Evolutionary conservation across 192 early-diverging fungal species (phyloP).

Genomic region (Mortierella antarctica): DNA sequence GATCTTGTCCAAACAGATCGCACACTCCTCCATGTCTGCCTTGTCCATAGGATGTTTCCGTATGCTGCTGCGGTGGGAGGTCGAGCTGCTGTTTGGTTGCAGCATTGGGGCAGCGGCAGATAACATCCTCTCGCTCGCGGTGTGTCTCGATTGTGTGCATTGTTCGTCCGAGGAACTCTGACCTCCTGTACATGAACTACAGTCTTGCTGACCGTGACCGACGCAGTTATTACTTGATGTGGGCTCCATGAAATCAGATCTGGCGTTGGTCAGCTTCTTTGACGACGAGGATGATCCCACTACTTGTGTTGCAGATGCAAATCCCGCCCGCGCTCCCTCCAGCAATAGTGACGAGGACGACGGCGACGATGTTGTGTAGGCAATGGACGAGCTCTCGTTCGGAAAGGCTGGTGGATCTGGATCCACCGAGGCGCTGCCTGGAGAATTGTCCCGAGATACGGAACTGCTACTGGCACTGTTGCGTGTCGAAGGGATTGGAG

Average conservation of each 20-base stretch:
- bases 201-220: too few relatives aligned
- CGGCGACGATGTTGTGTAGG: not conserved
- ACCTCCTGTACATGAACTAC: too few relatives aligned
- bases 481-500: not conserved
- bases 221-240: too few relatives aligned
- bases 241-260: too few relatives aligned
- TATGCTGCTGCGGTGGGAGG: not conserved
- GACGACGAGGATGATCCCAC: not conserved
- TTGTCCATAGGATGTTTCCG: not conserved
- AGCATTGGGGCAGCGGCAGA: not conserved
- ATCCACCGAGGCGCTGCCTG: not conserved
- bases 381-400: not conserved
- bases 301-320: too few relatives aligned
- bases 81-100: not conserved
- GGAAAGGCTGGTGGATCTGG: not conserved
- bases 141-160: too few relatives aligned
- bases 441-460: not conserved
- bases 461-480: too few relatives aligned
- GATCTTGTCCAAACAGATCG: conserved; percentile 40
- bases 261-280: not conserved
- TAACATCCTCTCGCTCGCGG: too few relatives aligned
- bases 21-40: conserved; percentile 17
- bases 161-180: too few relatives aligned
- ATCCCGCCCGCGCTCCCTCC: not conserved
- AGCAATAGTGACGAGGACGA: not conserved